These are phyloP conservation scores for Pseudoperonospora humuli DNA, from an alignment of 352 stramenopile genomes.

Conservation along the genomic window DNA sequence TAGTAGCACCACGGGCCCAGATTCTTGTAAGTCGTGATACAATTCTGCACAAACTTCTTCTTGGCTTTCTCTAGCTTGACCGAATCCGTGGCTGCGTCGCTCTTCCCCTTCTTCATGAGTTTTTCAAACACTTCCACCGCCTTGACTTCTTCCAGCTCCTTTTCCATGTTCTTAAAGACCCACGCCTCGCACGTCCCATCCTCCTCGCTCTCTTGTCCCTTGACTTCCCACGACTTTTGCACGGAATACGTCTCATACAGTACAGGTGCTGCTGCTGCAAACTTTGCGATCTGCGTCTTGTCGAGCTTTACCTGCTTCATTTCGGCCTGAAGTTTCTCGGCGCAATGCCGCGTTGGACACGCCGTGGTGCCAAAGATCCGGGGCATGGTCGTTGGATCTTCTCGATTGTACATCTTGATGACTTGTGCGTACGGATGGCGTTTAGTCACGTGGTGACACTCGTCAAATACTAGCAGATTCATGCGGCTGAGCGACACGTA, in stretches of 20 bases:
- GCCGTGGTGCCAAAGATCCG: constrained; percentile 84
- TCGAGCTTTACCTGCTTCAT: constrained; percentile 67
- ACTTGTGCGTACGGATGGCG: constrained; percentile 86
- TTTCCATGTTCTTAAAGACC: constrained; percentile 33
- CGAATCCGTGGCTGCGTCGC: constrained; percentile 21
- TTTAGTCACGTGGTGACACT: constrained; percentile 87
- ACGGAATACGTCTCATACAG: constrained; percentile 51
- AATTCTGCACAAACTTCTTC: constrained; percentile 52
- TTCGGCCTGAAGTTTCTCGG: constrained; percentile 55
- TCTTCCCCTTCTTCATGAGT: constrained; percentile 47
- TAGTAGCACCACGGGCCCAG: constrained; percentile 73
- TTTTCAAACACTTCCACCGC: constrained; percentile 38
- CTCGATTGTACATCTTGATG: constrained; percentile 74
- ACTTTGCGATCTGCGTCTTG: constrained; percentile 39
- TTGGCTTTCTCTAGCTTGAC: constrained; percentile 39
- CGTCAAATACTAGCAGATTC: constrained; percentile 86
- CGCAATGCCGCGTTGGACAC: constrained; percentile 63
- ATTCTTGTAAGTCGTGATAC: constrained; percentile 49
- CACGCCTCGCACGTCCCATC: constrained; percentile 4
- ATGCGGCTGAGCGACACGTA: constrained; percentile 71
- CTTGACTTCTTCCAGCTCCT: constrained; percentile 43
- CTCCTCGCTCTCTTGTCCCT: constrained; percentile 5
- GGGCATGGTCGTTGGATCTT: constrained; percentile 27
- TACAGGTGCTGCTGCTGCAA: constrained; percentile 61
- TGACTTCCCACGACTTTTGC: constrained; percentile 20